Evolutionary conservation across 176 grass and related monocot species (phyloP), one percentile per base, ranked within the genome.

Genomic region (Musa troglodytarum): DNA sequence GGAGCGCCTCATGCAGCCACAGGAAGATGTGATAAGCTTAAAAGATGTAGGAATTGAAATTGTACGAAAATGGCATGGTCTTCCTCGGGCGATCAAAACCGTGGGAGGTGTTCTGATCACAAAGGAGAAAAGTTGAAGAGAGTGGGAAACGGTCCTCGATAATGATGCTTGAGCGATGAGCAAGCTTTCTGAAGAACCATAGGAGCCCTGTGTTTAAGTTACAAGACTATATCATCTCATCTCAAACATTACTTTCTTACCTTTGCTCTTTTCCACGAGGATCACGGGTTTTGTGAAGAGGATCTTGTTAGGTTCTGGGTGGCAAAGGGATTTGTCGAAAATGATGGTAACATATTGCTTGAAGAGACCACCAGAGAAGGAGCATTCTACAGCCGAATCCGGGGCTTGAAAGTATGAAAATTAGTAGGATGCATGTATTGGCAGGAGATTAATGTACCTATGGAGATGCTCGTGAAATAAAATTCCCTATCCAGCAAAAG

Each of bases 181-280:
- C 16, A 76, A 58, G 34, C 76, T 85, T 56, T 68, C 85, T 0
- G 1, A 75, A 9, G 85, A 72, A 64, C 0, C 83, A 59, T 1
- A 20, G 74, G 71, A 0, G 22, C 78, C 21, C 24, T 92, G 0
- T 92, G 82, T 64, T 52, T 92, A 64, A 92, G 89, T 12, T 92
- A 84, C 9, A 81, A 20, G 0, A 16, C 86, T 24, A 50, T 92
- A 8, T 22, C 74, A 34, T 55, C 69, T 6, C 17, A 83, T 20
- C 74, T 92, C 0, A 92, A 92, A 26, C 69, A 70, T 1, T 88
- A 85, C 51, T 92, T 92, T 43, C 53, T 92, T 2, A 78, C 58
- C 21, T 85, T 71, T 22, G 79, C 77, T 9, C 65, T 88, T 24
- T 29, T 78, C 63, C 83, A 83, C 59, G 72, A 76, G 49, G 79